A percentile compares a stretch with the other conserved stretches of the same genome.
phyloP scores from a whole-genome alignment of 108 stramenopile genomes.

The Cyclotella distinguenda region DNA sequence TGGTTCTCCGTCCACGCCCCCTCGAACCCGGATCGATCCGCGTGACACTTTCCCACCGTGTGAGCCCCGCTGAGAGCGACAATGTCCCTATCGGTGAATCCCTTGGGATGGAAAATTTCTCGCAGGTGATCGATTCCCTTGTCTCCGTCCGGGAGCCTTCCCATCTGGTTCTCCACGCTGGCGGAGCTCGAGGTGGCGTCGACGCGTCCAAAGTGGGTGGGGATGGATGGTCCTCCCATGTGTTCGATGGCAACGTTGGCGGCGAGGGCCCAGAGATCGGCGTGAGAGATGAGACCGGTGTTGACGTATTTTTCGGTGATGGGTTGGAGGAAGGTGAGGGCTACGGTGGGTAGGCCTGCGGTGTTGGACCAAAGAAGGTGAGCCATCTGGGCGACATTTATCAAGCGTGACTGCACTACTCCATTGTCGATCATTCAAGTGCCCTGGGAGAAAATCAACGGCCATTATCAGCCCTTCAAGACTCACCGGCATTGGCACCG shows the following conservation, averaged over 20 bases:
- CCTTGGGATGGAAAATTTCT: slow-evolving; percentile 81
- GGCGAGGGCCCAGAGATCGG: slow-evolving; percentile 76
- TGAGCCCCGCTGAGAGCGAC: slow-evolving; percentile 70
- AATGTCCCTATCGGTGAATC: slow-evolving; percentile 70
- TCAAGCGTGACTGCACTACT: neutral
- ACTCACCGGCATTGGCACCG: slow-evolving; percentile 55
- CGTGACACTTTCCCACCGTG: slow-evolving; percentile 63
- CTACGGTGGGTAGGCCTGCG: slow-evolving; percentile 42
- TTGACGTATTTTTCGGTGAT: slow-evolving; percentile 67
- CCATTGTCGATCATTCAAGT: neutral
- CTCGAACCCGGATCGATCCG: slow-evolving; percentile 55
- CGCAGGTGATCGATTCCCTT: slow-evolving; percentile 57
- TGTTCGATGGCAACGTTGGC: slow-evolving; percentile 62
- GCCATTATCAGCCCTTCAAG: neutral
- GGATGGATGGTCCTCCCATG: slow-evolving; percentile 59
- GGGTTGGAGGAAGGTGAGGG: slow-evolving; percentile 40
- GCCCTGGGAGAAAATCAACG: neutral
- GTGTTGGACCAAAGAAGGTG: neutral
- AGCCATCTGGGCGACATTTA: neutral
- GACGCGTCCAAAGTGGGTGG: slow-evolving; percentile 52
- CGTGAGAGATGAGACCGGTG: slow-evolving; percentile 44
- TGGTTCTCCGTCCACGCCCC: slow-evolving; percentile 55
- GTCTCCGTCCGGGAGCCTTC: slow-evolving; percentile 57
- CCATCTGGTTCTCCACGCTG: slow-evolving; percentile 32
- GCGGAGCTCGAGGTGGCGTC: slow-evolving; percentile 32